These are phyloP conservation scores for Odontarrhena argentea DNA, from an alignment of 345 rosid genomes.

Conservation along the genomic window DNA sequence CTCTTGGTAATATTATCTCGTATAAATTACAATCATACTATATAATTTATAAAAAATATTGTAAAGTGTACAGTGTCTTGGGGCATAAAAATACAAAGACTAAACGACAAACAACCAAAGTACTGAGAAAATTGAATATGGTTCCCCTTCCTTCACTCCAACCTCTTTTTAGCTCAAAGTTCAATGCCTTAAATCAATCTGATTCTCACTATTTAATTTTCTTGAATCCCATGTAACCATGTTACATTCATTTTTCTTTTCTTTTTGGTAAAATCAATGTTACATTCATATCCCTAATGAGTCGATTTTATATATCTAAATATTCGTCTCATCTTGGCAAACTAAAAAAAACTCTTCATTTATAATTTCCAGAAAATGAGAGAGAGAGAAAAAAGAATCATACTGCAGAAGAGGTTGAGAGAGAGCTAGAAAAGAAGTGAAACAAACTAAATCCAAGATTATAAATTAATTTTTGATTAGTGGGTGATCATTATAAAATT, in stretches of 20 bases:
- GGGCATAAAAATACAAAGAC: slow-evolving; percentile 29
- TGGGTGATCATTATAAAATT: slow-evolving; percentile 42
- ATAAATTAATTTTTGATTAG: slow-evolving; percentile 31
- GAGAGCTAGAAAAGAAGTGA: slow-evolving; percentile 17
- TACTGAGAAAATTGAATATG: slow-evolving; percentile 28
- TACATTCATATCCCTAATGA: background rate
- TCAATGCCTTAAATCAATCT: slow-evolving; percentile 34
- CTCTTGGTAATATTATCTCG: background rate
- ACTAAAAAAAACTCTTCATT: slow-evolving; percentile 4
- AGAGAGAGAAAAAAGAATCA: slow-evolving; percentile 32
- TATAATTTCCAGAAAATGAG: slow-evolving; percentile 3
- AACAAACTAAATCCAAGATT: slow-evolving; percentile 33
- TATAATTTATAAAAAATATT: background rate
- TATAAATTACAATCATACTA: background rate
- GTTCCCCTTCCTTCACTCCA: slow-evolving; percentile 37
- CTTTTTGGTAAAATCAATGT: background rate
- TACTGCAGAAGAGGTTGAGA: slow-evolving; percentile 23
- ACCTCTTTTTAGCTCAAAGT: slow-evolving; percentile 35
- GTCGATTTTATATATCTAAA: slow-evolving; percentile 1
- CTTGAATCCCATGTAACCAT: slow-evolving; percentile 20
- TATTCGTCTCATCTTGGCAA: slow-evolving; percentile 14
- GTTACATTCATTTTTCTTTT: too few relatives aligned
- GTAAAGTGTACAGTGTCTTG: slow-evolving; percentile 30
- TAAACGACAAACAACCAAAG: slow-evolving; percentile 35
- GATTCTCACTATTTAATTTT: slow-evolving; percentile 13